Percentiles rank a stretch among this genome's conserved stretches.
These are phyloP conservation scores for Cladosporium sp. DNA, from an alignment of 2,329 filamentous ascomycete genomes.

Conservation along the genomic window DNA sequence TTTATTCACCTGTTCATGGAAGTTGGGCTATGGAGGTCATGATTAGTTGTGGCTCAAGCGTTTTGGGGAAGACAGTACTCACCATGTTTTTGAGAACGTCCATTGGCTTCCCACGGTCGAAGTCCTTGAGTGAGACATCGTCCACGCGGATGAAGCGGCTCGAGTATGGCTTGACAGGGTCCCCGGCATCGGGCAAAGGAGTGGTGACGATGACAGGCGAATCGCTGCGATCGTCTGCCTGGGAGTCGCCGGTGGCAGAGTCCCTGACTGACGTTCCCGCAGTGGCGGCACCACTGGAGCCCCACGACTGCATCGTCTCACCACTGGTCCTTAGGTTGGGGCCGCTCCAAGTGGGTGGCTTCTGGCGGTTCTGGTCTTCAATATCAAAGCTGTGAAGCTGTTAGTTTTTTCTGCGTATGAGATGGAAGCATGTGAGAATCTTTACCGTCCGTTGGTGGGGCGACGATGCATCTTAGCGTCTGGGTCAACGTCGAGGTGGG, in stretches of 20 bases:
- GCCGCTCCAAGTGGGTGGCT: no score
- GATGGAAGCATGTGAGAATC: not conserved
- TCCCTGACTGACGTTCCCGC: not conserved
- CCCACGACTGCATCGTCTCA: not conserved
- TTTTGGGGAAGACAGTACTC: not conserved
- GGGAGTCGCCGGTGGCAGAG: not conserved
- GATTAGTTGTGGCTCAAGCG: not conserved
- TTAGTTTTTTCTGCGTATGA: not conserved
- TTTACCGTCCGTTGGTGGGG: not conserved
- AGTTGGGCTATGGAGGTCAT: not conserved
- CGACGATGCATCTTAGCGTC: not conserved
- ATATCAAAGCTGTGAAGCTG: not conserved
- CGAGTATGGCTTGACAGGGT: not conserved
- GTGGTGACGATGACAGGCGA: constrained; percentile 2
- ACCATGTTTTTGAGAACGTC: not conserved
- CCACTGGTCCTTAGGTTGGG: not conserved
- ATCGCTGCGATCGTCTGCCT: not conserved
- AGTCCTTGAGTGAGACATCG: not conserved
- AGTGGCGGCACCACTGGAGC: not conserved
- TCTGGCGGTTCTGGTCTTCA: not conserved
- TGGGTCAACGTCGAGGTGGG: not conserved
- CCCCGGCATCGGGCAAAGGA: not conserved
- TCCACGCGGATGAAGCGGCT: not conserved
- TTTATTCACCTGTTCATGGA: constrained; percentile 1
- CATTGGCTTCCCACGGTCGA: not conserved